These are phyloP conservation scores for Coccinonectria pachysandricola DNA, from an alignment of 2,329 filamentous ascomycete genomes.

Conservation along the genomic window DNA sequence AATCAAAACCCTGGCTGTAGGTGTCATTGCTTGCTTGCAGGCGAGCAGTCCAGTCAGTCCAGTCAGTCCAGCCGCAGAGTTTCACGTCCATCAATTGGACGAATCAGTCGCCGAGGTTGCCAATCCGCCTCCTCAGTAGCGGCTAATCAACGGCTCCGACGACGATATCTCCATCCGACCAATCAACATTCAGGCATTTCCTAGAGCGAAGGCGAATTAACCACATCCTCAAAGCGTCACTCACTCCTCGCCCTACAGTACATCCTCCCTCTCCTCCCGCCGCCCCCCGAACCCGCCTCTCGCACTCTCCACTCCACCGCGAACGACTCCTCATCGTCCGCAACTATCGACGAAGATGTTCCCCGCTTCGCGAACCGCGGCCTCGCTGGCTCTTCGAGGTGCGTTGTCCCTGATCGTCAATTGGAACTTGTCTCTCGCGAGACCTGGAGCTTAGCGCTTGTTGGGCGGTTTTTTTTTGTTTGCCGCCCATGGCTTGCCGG, in stretches of 20 bases:
- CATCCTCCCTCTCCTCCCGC: slow-evolving; percentile 13
- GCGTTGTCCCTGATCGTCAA: slow-evolving; percentile 15
- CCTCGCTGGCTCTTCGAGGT: slow-evolving; percentile 44
- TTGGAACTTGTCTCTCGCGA: no score
- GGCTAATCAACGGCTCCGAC: slow-evolving; percentile 21
- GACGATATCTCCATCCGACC: slow-evolving; percentile 6
- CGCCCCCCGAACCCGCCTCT: slow-evolving; percentile 7
- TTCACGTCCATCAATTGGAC: no score
- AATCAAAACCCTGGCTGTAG: no score
- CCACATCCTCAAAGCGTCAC: slow-evolving; percentile 12
- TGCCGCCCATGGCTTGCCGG: no score
- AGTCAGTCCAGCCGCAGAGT: no score
- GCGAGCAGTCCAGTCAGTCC: no score
- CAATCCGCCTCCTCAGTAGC: slow-evolving; percentile 6
- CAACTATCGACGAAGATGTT: slow-evolving; percentile 29
- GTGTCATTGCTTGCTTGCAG: no score
- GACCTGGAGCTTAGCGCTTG: slow-evolving; percentile 1
- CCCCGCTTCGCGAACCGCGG: slow-evolving; percentile 38
- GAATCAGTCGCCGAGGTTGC: no score
- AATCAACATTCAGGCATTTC: no score
- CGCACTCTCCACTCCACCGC: slow-evolving; percentile 10
- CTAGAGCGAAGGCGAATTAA: no score
- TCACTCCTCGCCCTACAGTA: slow-evolving; percentile 18
- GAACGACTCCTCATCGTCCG: slow-evolving; percentile 11
- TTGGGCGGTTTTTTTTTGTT: slow-evolving; percentile 13